Base-by-base conservation (phyloP, 345 rosid species). In the Carallia brachiata region DNA sequence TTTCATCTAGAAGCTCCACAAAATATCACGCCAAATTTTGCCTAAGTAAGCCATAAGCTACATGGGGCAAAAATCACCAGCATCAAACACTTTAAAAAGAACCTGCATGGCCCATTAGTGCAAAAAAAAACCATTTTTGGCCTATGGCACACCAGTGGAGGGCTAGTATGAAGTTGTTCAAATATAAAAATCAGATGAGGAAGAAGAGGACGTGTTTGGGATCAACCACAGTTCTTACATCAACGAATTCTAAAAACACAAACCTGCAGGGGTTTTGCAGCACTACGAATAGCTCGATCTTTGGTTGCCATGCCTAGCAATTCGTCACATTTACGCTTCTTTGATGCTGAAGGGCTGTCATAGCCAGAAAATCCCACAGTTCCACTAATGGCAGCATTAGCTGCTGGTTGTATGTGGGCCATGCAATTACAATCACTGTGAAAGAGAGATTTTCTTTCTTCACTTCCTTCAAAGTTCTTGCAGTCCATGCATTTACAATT, bases 401-500 rank as follows among this genome's bases (percentile, higher is more conserved):
- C 85, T 12, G 92, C 87, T 72, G 83, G 92, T 69, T 86, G 90
- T 65, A 77, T 47, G 61, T 76, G 84, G 65, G 80, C 68, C 48
- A 79, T 72, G 70, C 82, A 70, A 68, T 73, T 78, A 62, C 65
- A 88, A 66, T 79, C 70, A 52, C 86, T 87, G 64, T 66, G 86
- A 73, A 81, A 71, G 36, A 87, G 79, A 65, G 86, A 75, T 65
- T 62, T 74, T 73, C 89, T 81, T 66, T 88, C 96, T 75, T 88
- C 85, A 69, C 90, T 89, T 73, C 88, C 97, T 74, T 91, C 88
- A 19, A 76, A 85, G 73, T 93, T 93, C 73, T 88, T 89, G 83
- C 97, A 89, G 65, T 91, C 96, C 80, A 83, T 71, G 71, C 97
- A 93, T 83, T 69, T 85, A 74, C 97, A 90, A 77, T 85, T 93